Base-by-base conservation (phyloP, 768 basidiomycete species). In the Chlorophyllum brunneum region DNA sequence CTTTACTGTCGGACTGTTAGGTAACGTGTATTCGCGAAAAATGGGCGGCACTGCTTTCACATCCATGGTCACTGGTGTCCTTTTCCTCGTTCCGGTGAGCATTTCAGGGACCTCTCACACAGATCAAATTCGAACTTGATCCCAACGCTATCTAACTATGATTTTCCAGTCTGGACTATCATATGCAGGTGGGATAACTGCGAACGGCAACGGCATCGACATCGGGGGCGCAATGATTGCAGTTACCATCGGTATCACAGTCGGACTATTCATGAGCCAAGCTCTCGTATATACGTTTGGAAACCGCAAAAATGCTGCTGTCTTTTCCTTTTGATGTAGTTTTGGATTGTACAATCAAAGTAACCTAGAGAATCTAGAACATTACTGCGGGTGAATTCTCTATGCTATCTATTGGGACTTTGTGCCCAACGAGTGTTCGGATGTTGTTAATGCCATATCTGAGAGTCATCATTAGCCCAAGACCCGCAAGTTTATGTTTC, bases 371-470 rank as follows among this genome's bases (percentile, higher is more conserved):
- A 10, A n/a, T 27, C 57, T 83, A 95, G 73, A 97, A 89, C 73
- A 92, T 83, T 13, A 97, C 93, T 4, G 95, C 94, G 0, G 93
- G 82, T 22, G 92, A 86, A 64, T 84, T 87, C 69, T 93, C 92
- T 56, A 97, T 87, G 44, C 76, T 80, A 57, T 94, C 94, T 62
- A 97, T 81, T 41, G 92, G 85, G 9, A 92, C 92, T 73, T 98
- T 99, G 76, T 99, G 97, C 13, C 97, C 97, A 40, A 99, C 91
- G 33, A 99, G 75, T 13, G 95, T 93, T 58, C 97, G 78, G 60
- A 99, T 99, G 67, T 99, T 98, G 67, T 85, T 95, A 65, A 99
- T 95, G 16, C 92, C 94, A 69, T 98, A 99, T 43, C 94, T 95
- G 60, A 11, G 47, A 43, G 50, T 42, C 13, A 45, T 20, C 4